phyloP scores from a whole-genome alignment of 805 yeast species.

The Saccharomycopsis sp. region DNA sequence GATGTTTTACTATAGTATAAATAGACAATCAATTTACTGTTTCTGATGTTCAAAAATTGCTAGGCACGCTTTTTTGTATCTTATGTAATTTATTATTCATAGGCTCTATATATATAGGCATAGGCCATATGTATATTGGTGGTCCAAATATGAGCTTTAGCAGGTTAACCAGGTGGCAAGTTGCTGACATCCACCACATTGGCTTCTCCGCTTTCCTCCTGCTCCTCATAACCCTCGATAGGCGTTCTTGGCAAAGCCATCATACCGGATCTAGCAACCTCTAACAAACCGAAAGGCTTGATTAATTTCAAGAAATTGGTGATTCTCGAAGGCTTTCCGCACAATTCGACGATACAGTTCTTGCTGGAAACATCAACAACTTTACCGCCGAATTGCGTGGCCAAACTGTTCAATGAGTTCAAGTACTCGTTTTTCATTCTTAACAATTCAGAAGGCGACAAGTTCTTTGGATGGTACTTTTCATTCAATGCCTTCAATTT shows the following conservation, averaged over 20 bases:
- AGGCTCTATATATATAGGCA: too few species aligned
- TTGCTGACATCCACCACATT: constrained; percentile 81
- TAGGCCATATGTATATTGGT: too few species aligned
- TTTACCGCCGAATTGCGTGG: constrained; percentile 86
- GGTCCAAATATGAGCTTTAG: too few species aligned
- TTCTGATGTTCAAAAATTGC: too few species aligned
- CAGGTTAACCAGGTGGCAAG: constrained; percentile 97
- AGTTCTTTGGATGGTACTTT: constrained; percentile 79
- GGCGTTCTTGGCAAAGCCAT: constrained; percentile 98
- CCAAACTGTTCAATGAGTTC: constrained; percentile 72
- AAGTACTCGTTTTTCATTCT: constrained; percentile 91
- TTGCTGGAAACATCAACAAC: constrained; percentile 88
- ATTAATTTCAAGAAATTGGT: constrained; percentile 79
- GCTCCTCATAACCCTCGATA: constrained; percentile 45
- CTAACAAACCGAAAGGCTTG: constrained; percentile 94
- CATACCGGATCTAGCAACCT: constrained; percentile 96
- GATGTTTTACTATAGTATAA: too few species aligned
- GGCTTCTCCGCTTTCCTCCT: constrained; percentile 39
- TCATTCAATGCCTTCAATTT: constrained; percentile 29
- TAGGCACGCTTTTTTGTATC: too few species aligned
- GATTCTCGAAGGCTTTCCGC: constrained; percentile 89
- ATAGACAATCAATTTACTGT: not conserved
- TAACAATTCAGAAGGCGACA: constrained; percentile 85
- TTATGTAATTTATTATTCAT: too few species aligned
- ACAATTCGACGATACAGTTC: constrained; percentile 87